Evolutionary conservation across 2,329 filamentous ascomycete species (phyloP).

Genomic region (Zelopaecilomyces penicillatus): DNA sequence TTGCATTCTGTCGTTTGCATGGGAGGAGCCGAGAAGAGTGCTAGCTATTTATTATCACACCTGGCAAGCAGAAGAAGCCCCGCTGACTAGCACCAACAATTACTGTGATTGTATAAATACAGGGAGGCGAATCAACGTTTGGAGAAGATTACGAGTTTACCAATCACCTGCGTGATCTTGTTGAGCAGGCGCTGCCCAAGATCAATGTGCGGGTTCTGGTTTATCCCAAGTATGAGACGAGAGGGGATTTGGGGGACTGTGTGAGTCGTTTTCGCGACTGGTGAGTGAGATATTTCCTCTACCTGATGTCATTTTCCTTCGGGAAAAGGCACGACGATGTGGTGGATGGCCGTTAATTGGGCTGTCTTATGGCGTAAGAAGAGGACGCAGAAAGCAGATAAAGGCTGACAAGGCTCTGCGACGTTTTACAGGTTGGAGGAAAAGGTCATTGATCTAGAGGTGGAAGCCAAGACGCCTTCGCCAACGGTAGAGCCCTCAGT

Average conservation of each 20-base stretch:
- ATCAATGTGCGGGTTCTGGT: slow-evolving; percentile 58
- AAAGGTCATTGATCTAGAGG: slow-evolving; percentile 90
- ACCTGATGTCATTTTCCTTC: not conserved
- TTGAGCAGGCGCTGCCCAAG: slow-evolving; percentile 59
- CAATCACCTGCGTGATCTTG: slow-evolving; percentile 57
- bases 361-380: no score
- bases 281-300: slow-evolving; percentile 32
- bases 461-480: slow-evolving; percentile 67
- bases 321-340: no score
- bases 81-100: no score
- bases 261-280: slow-evolving; percentile 69
- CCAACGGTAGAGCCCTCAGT: slow-evolving; percentile 83
- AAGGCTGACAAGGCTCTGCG: no score
- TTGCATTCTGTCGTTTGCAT: not conserved
- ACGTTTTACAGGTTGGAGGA: slow-evolving; percentile 62
- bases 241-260: slow-evolving; percentile 63
- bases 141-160: slow-evolving; percentile 57
- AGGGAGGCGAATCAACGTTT: slow-evolving; percentile 75
- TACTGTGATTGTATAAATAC: not conserved
- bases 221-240: slow-evolving; percentile 79
- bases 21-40: no score
- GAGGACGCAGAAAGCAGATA: no score
- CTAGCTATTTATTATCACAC: no score
- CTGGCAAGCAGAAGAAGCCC: no score
- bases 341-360: no score